Base-by-base conservation (phyloP, 768 basidiomycete genomes). In the Arthromyces matolae region DNA sequence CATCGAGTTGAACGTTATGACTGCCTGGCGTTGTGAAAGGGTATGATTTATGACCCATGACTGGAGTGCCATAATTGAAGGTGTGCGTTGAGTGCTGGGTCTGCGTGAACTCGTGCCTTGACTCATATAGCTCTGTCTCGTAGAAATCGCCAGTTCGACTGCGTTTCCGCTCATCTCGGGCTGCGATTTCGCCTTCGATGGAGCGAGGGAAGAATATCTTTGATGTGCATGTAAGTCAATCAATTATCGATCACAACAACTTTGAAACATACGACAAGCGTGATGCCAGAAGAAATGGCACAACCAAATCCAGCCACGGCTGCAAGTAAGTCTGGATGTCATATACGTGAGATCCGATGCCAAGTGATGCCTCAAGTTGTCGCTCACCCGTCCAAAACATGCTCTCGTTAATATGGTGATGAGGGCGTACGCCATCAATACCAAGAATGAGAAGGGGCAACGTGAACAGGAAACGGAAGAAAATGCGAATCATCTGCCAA, bases 131-230 rank as follows among this genome's bases (percentile, higher is more conserved):
- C 22, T 57, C 61, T 13, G 60, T 51, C 10, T 51, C 56, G 12
- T 29, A 29, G 27, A 34, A 34, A 18, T 31, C 25, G 8, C 51
- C 50, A 12, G 64, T 64, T 16, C 65, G 64, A 16, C 55, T 59
- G n/a, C 67, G 71, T 53, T 66, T 71, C 33, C 65, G 61, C 32
- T 72, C 73, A 39, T 84, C 80, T 20, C 67, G 72, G 4, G 69
- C 65, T 3, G 75, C 70, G 19, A 85, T 82, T 64, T 87, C 86
- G 16, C 75, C 69, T 63, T 85, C 76, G 35, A 84, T 75, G 5
- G 84, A 86, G 32, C 89, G 84, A 43, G 89, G 89, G 70, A 90
- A 91, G 73, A 91, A 91, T 28, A 90, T 86, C 86, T 89, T 51
- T 37, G 36, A n/a, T 29, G 20, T 7, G 20, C 8, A 25, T 9